Base-by-base conservation (phyloP, 2,329 filamentous ascomycete species). In the Plectosphaerella cucumerina region DNA sequence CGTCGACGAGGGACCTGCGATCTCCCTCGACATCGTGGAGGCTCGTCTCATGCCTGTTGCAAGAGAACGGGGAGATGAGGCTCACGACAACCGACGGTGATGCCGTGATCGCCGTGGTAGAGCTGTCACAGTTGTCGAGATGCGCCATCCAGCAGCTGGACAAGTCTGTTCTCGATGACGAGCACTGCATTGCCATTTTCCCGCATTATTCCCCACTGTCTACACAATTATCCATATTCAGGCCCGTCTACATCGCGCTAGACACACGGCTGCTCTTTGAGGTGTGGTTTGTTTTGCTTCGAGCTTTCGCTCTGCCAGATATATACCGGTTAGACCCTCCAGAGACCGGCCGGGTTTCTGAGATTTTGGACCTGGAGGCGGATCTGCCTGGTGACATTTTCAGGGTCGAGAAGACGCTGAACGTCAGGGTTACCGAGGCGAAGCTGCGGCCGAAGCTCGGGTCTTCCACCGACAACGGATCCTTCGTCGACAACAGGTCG, bases 111-210 rank as follows among this genome's bases (percentile, higher is more conserved):
- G 88, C 89, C 23, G 82, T 91, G 44, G 87, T 97, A 48, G 90
- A 96, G 60, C 77, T 99, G 5, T 89, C 90, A 12, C 90, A 96
- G 61, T 76, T 99, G 8, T 94, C 91, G 17, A 83, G 94, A 49
- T 94, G 88, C 65, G 90, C 93, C 9, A 86, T 99, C 48, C 94
- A 99, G 66, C 84, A 92, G 59, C 76, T 99, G 48, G 90, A 97
- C 67, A 84, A 85, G 48, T 96, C 92, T 5, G 93, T 99, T 9
- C 71, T 99, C 41, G 90, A 96, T 57, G 89, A 94, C 66, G 90
- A 97, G 53, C 94, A 89, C 63, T 97, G 92, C 71, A 89, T 99
- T 56, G 92, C 90, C 48, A 93, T 99, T 44, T 97, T 97, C 63
- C 93, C 94, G 15, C 92, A 93, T 56, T 97, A 99, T 68, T 85